A percentile compares a stretch with the other conserved stretches of the same genome.
phyloP scores from a whole-genome alignment of 2,329 filamentous ascomycete genomes.

The Pestalotiopsis sp. region DNA sequence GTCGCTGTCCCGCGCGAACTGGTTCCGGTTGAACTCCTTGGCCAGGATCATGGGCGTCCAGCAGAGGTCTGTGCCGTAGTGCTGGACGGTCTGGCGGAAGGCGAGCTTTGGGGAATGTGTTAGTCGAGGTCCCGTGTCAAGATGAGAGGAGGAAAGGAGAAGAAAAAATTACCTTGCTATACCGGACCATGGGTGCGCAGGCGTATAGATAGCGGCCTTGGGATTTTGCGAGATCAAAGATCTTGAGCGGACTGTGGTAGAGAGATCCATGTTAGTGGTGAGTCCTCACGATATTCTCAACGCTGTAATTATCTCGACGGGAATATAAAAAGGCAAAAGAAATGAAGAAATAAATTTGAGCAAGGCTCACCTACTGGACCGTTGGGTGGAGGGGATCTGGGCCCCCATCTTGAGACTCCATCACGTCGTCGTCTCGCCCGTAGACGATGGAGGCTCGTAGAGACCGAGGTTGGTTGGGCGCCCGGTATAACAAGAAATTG shows the following conservation, averaged over 20 bases:
- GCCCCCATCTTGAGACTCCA: constrained; percentile 8
- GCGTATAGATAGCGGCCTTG: constrained; percentile 59
- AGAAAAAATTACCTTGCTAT: constrained; percentile 51
- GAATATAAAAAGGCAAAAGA: no score
- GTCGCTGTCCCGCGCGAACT: constrained; percentile 63
- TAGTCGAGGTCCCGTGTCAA: not conserved
- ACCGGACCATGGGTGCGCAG: constrained; percentile 70
- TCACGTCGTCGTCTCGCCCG: not conserved
- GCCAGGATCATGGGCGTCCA: constrained; percentile 76
- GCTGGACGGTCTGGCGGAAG: constrained; percentile 67
- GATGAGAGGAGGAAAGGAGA: not conserved
- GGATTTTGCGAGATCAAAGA: constrained; percentile 58
- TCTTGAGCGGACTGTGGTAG: constrained; percentile 46
- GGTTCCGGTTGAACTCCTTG: constrained; percentile 68
- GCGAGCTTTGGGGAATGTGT: constrained; percentile 48
- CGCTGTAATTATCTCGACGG: not conserved
- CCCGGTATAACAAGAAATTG: not conserved
- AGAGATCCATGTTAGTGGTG: not conserved
- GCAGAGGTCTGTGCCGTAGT: constrained; percentile 66
- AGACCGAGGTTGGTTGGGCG: no score
- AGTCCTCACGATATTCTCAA: not conserved
- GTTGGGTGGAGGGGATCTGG: constrained; percentile 6
- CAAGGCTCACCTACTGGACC: constrained; percentile 12
- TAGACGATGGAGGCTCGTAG: not conserved
- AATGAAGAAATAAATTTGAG: not conserved